Percentiles rank a stretch among this genome's conserved stretches.
These are phyloP conservation scores for Venturia oleaginea DNA, from an alignment of 2,329 filamentous ascomycete species.

Conservation along the genomic window DNA sequence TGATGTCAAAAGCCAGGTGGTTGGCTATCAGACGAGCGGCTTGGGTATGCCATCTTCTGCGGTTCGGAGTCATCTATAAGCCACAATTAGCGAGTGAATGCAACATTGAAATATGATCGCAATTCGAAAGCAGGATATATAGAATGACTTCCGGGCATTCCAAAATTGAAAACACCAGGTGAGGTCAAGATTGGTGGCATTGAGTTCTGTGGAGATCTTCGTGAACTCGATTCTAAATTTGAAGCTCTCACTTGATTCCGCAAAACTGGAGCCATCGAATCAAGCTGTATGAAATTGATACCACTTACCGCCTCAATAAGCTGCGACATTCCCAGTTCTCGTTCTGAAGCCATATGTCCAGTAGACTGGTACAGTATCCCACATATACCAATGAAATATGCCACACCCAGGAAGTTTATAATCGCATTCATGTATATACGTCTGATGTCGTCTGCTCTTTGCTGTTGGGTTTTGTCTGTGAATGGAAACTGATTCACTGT, in stretches of 20 bases:
- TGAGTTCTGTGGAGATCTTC: too few species aligned
- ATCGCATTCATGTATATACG: conserved; percentile 62
- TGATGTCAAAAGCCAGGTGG: conserved; percentile 67
- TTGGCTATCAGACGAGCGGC: conserved; percentile 68
- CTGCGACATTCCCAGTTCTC: conserved; percentile 80
- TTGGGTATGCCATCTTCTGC: conserved; percentile 65
- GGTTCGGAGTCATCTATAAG: conserved; percentile 65
- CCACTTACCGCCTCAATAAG: conserved; percentile 58
- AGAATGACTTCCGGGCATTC: background rate
- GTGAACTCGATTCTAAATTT: background rate
- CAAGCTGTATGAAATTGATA: background rate
- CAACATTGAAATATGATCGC: background rate
- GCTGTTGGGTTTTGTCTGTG: conserved; percentile 59
- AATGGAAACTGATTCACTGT: conserved; percentile 60
- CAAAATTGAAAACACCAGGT: background rate
- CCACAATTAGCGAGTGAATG: background rate
- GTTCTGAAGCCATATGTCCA: conserved; percentile 74
- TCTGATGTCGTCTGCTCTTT: conserved; percentile 58
- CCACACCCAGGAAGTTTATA: conserved; percentile 66
- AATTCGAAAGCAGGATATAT: background rate
- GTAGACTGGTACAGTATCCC: conserved; percentile 81
- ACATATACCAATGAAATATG: conserved; percentile 70
- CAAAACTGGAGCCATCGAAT: background rate
- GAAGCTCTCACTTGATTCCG: background rate
- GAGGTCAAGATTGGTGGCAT: background rate